Base-by-base conservation (phyloP, 768 basidiomycete genomes). In the Suillus decipiens region DNA sequence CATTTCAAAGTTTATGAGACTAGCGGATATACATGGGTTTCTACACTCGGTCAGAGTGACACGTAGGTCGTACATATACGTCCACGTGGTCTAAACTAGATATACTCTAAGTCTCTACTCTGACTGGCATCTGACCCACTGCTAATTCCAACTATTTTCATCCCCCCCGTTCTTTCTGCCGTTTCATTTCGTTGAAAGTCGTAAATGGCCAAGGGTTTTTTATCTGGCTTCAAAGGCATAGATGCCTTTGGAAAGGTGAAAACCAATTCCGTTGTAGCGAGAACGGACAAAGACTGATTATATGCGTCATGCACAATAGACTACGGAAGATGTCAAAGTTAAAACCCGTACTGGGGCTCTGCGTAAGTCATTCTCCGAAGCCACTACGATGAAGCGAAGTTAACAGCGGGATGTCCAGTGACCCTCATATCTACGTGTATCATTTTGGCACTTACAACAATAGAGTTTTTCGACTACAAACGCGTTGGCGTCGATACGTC, bases 201-300 rank as follows among this genome's bases (percentile, higher is more conserved):
- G 61, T 54, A 61, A n/a, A 91, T 92, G 89, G 89, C 90, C 68
- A 93, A 89, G 78, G 88, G 89, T 67, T 77, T 93, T 68, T 82
- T 93, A 71, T 84, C 82, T 56, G 84, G 82, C 68, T 83, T 99
- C 70, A 95, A 92, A 75, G 93, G 95, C 73, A 84, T 99, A 60
- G 97, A 99, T 82, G 97, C 97, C 77, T 99, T 99, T 83, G 97
- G 97, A 66, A 99, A 99, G 89, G 96, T 96, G 71, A 68, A 82
- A 9, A 1, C 43, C 7, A 28, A 55, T 17, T 64, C 51, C 58
- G 58, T 68, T 11, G 60, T 39, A 31, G 24, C n/a, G 56, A 12
- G 60, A 45, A 39, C 36, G 12, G n/a, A 33, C 33, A 22, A 54
- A 15, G 34, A 33, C 66, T 72, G 51, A 66, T 60, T 28, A 50